Conservation (phyloP, 441 rosid genomes). For the Gossypium armourianum region DNA sequence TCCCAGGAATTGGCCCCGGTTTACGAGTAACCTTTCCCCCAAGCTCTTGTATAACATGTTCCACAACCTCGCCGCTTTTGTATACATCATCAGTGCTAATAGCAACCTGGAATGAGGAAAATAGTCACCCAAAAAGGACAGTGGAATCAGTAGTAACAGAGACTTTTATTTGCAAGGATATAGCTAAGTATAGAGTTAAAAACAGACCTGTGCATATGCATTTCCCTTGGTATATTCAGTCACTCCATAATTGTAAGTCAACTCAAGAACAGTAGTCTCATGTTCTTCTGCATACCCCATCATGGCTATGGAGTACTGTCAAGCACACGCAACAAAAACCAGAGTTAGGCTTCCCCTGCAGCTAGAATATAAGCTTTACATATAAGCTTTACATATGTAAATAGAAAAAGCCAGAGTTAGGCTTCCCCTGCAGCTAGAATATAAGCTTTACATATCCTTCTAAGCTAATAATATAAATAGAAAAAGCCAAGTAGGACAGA, state of each 20-base stretch:
- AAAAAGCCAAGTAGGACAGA: conserved; percentile 4
- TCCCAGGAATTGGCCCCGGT: conserved; percentile 80
- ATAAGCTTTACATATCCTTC: not conserved
- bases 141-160: not conserved
- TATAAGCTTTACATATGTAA: not conserved
- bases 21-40: conserved; percentile 86
- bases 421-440: not conserved
- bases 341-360: not conserved
- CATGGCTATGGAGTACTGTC: conserved; percentile 77
- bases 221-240: conserved; percentile 86
- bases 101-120: conserved; percentile 40
- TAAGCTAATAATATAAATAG: too few species aligned
- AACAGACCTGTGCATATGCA: conserved; percentile 77
- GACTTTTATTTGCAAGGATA: not conserved
- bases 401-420: not conserved
- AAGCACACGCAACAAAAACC: conserved; percentile 2
- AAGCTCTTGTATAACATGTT: conserved; percentile 56
- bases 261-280: conserved; percentile 71
- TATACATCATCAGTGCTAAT: conserved; percentile 81
- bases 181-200: not conserved
- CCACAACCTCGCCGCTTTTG: conserved; percentile 80
- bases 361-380: not conserved
- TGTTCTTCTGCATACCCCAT: conserved; percentile 80
- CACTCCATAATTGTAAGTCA: conserved; percentile 75
- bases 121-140: conserved; percentile 3